phyloP scores from a whole-genome alignment of 2,329 filamentous ascomycete species.

The Ophiostoma tasmaniense region DNA sequence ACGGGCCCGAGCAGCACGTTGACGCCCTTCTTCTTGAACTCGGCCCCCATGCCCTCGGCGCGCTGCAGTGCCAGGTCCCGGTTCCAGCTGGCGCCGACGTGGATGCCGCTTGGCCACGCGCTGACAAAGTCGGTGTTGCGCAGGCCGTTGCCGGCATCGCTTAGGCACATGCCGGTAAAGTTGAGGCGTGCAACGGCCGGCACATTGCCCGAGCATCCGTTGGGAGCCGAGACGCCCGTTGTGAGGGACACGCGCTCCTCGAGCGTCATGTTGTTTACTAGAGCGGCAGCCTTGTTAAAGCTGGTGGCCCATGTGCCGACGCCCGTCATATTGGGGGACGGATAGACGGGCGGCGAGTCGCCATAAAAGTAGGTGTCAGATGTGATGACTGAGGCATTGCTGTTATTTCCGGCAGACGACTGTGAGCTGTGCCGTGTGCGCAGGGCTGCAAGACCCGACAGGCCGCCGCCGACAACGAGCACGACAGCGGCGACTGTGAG shows the following conservation, averaged over 20 bases:
- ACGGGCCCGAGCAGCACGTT: conserved; percentile 68
- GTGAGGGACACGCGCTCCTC: conserved; percentile 71
- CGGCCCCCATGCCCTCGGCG: conserved; percentile 64
- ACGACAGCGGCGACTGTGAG: conserved; percentile 24
- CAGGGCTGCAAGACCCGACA: conserved; percentile 30
- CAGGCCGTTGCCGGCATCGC: conserved; percentile 38
- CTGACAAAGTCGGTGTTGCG: conserved; percentile 36
- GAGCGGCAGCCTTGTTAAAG: conserved; percentile 55
- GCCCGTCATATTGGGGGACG: conserved; percentile 48
- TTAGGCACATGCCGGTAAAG: conserved; percentile 39
- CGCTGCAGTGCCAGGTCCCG: conserved; percentile 58
- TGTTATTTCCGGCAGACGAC: background rate
- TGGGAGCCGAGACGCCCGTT: conserved; percentile 54
- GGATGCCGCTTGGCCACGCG: conserved; percentile 35
- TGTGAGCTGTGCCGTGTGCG: conserved; percentile 12
- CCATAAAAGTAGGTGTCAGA: conserved; percentile 42
- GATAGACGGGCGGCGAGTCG: conserved; percentile 42
- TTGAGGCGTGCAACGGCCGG: conserved; percentile 30
- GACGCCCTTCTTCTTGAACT: conserved; percentile 68
- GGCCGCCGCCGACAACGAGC: conserved; percentile 30
- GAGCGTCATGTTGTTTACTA: conserved; percentile 63
- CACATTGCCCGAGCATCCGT: conserved; percentile 41
- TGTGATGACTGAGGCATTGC: conserved; percentile 26
- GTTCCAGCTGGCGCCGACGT: conserved; percentile 54
- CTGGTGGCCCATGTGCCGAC: conserved; percentile 58